phyloP scores from a whole-genome alignment of 371 early-diverging fungal genomes.

The Apophysomyces sp. region DNA sequence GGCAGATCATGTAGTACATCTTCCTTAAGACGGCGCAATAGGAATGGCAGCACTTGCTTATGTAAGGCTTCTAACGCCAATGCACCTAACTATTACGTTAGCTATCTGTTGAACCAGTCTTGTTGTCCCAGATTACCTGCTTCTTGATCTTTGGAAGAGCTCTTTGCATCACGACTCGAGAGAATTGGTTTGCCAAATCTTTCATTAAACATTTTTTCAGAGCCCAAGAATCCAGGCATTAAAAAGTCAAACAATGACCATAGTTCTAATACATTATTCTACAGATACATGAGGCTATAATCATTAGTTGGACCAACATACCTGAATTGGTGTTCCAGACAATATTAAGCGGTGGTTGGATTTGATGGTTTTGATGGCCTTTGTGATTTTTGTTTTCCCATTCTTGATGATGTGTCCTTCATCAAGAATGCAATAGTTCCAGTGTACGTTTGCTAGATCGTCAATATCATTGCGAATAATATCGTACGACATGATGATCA shows the following conservation, averaged over 20 bases:
- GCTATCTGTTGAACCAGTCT: background rate
- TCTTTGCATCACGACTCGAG: slow-evolving; percentile 87
- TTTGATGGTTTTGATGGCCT: slow-evolving; percentile 79
- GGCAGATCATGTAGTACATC: slow-evolving; percentile 99
- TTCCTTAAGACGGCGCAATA: slow-evolving; percentile 97
- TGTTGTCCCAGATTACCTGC: slow-evolving; percentile 39
- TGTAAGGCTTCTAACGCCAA: slow-evolving; percentile 93
- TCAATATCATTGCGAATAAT: slow-evolving; percentile 96
- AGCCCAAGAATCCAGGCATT: slow-evolving; percentile 96
- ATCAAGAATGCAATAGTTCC: slow-evolving; percentile 98
- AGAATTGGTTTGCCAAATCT: slow-evolving; percentile 90
- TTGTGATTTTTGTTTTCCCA: slow-evolving; percentile 91
- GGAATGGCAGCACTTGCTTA: slow-evolving; percentile 96
- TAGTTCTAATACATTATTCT: slow-evolving; percentile 96
- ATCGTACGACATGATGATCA: slow-evolving; percentile 96
- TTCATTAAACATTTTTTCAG: slow-evolving; percentile 89
- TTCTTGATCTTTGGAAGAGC: slow-evolving; percentile 79
- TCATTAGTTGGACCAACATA: slow-evolving; percentile 6
- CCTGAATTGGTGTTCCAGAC: slow-evolving; percentile 99
- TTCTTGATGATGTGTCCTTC: slow-evolving; percentile 99
- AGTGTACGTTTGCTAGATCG: slow-evolving; percentile 66
- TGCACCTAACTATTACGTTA: slow-evolving; percentile 58
- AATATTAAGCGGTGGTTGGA: slow-evolving; percentile 92
- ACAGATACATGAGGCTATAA: background rate
- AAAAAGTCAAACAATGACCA: slow-evolving; percentile 99